phyloP scores from a whole-genome alignment of 345 rosid species.

The Gossypium thurberi region DNA sequence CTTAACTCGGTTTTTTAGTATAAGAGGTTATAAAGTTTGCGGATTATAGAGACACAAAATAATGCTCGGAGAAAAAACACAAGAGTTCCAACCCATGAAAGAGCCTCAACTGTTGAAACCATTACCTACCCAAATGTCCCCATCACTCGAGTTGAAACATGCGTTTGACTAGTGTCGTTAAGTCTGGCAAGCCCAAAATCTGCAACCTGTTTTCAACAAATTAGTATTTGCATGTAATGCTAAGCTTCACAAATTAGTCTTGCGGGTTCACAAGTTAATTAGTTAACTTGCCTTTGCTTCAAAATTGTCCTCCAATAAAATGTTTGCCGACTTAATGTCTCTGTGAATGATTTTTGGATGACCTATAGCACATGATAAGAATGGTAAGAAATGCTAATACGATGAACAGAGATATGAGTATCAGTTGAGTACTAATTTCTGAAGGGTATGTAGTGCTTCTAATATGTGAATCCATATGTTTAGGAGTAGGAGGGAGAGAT shows the following conservation, averaged over 20 bases:
- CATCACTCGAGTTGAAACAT: constrained; percentile 99
- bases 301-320: constrained; percentile 64
- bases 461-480: not conserved
- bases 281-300: constrained; percentile 71
- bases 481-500: not conserved
- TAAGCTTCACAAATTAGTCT: not conserved
- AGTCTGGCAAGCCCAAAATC: constrained; percentile 98
- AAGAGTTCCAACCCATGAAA: not conserved
- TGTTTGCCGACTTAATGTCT: constrained; percentile 92
- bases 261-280: not conserved
- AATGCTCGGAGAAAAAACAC: not conserved
- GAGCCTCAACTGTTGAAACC: constrained; percentile 23
- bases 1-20: not conserved
- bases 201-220: constrained; percentile 57
- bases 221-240: not conserved
- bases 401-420: too few species aligned
- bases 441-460: too few species aligned
- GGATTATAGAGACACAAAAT: not conserved
- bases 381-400: not conserved
- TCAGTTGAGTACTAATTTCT: too few species aligned
- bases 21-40: not conserved
- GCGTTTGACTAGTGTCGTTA: constrained; percentile 68
- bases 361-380: constrained; percentile 30
- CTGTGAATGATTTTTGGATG: constrained; percentile 92
- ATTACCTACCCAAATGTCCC: constrained; percentile 81